Base-by-base conservation (phyloP, 106 monocot genomes). In the Cymbidium sinense region DNA sequence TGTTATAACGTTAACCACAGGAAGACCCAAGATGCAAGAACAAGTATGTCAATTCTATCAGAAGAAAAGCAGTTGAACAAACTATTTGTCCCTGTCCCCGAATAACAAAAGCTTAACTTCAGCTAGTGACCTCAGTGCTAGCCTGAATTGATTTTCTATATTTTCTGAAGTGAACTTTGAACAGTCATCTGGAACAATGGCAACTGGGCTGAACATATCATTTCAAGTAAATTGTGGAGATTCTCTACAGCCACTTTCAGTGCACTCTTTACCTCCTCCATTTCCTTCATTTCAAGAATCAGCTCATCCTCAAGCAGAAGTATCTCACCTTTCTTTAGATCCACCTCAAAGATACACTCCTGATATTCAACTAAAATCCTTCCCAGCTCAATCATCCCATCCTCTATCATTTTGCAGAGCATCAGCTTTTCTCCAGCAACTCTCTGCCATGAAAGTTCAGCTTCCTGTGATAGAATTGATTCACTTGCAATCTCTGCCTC, bases 311-410 rank as follows among this genome's bases (percentile, higher is more conserved):
- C 80, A 23, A 37, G 87, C 12, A 84, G 47, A 21, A 75, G 69
- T 58, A 92, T 85, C 80, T 92, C 89, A 19, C 78, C 89, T 74
- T 76, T 77, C 75, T 82, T 89, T 79, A 89, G 43, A 34, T 87
- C 78, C 39, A 76, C 54, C 35, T 77, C 39, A 75, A 92, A 92
- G 30, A 89, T 43, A 33, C 77, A 77, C 6, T 89, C 80, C 64
- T 85, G 87, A 33, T 84, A 89, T 2, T 92, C 92, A 50, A 89
- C 73, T 27, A 92, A 23, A 70, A 87, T 39, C 2, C 47, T 78
- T 43, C 62, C 87, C 21, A 84, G 36, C 74, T 84, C 81, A 34
- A 36, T 58, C 50, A 8, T 79, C 17, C 85, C 82, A 13, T 70
- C 74, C 37, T 85, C 43, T 41, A 43, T 72, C 87, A 90, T 79